Base-by-base conservation (phyloP, 352 stramenopile species). In the Blastocystis sp. region DNA sequence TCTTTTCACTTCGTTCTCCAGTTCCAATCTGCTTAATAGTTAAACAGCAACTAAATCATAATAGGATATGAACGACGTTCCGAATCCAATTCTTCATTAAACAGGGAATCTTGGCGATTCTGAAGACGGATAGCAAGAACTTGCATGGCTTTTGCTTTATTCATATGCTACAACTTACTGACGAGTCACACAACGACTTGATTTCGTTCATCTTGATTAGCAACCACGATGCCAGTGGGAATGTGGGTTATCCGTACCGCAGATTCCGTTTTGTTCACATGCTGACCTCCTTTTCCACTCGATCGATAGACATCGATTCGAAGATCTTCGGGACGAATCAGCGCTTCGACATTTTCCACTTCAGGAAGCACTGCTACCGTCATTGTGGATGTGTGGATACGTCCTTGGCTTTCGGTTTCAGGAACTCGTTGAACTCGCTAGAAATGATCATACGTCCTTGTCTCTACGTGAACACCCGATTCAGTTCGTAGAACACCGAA, bases 191-290 rank as follows among this genome's bases (percentile, higher is more conserved):
- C 8, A 8, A n/a, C 94, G 34, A 91, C 69, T 41, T 79, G 64
- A 69, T 76, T 91, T 20, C 90, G 84, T 37, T 90, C 84, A 54
- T 90, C 88, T 53, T 91, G 87, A 34, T 91, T 95, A 18, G 91
- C 91, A 0, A 93, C 94, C 23, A 94, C 93, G 54, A 96, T 98
- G 26, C 96, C 96, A 54, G 96, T 98, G 15, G 97, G 97, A 87
- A 98, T 94, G 90, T 99, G 97, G 20, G 97, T 95, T 77, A 99
- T 93, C 77, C 97, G 95, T 53, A 98, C 95, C 9, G 95, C 96
- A 64, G 95, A 98, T 90, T 99, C 96, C 7, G 96, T 98, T 80
- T 98, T 99, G 93, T 99, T 99, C n/a, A 99, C 96, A 91, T 99
- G 98, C 92, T 99, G 97, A 0, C 95, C 96, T 56, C 97, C 97